These are phyloP conservation scores for Ballota nigra DNA, from an alignment of 257 asterid genomes.

Conservation along the genomic window DNA sequence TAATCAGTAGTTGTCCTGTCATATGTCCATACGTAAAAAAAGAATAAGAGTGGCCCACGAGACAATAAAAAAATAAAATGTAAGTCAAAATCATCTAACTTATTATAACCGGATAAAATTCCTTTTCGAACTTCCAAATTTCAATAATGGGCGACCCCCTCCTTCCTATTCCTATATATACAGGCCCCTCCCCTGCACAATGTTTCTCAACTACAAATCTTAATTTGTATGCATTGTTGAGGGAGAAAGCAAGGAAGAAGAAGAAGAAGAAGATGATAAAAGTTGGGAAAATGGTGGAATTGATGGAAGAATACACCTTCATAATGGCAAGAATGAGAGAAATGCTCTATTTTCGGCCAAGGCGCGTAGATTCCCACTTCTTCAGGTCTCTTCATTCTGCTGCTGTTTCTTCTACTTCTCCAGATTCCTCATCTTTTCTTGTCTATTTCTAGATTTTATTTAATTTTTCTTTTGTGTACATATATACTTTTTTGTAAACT, in stretches of 20 bases:
- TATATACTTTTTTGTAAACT: not conserved
- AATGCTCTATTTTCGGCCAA: slow-evolving; percentile 31
- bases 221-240: not conserved
- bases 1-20: not conserved
- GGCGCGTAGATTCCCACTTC: slow-evolving; percentile 37
- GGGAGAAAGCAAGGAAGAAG: not conserved
- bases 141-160: not conserved
- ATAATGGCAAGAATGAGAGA: slow-evolving; percentile 59
- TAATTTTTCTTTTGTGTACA: not conserved
- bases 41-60: slow-evolving; percentile 4
- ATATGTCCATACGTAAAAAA: slow-evolving; percentile 5
- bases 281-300: slow-evolving; percentile 65
- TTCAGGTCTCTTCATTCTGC: slow-evolving; percentile 41
- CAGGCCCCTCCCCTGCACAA: slow-evolving; percentile 14
- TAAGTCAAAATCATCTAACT: not conserved
- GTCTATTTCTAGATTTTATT: slow-evolving; percentile 41
- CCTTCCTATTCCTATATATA: slow-evolving; percentile 4
- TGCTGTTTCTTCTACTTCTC: slow-evolving; percentile 35
- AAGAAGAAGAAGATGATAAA: slow-evolving; percentile 46
- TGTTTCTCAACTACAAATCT: not conserved
- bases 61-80: not conserved
- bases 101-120: not conserved
- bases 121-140: slow-evolving; percentile 8
- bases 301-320: slow-evolving; percentile 64
- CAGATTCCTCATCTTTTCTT: slow-evolving; percentile 51